Percentiles rank a stretch among this genome's conserved stretches.
phyloP scores from a whole-genome alignment of 2,329 filamentous ascomycete species.

The Phaeoacremonium minimum region DNA sequence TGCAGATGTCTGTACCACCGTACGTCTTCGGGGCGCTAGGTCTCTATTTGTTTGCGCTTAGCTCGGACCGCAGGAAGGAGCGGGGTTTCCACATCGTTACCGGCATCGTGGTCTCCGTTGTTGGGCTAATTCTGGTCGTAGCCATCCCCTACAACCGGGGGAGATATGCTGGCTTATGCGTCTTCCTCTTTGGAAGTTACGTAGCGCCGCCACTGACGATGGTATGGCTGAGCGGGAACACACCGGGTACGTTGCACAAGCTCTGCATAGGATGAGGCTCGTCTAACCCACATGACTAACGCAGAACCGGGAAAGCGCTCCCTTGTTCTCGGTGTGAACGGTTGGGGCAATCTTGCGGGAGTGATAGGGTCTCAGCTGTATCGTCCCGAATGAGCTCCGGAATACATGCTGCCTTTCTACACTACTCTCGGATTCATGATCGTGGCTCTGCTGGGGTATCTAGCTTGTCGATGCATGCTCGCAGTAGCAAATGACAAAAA shows the following conservation, averaged over 20 bases:
- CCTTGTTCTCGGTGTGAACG: slow-evolving; percentile 26
- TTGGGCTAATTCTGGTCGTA: slow-evolving; percentile 19
- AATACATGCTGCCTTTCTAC: slow-evolving; percentile 23
- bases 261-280: not conserved
- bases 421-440: slow-evolving; percentile 23
- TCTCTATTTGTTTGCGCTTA: slow-evolving; percentile 21
- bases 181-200: slow-evolving; percentile 24
- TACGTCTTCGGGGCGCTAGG: slow-evolving; percentile 22
- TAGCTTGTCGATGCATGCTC: slow-evolving; percentile 20
- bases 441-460: slow-evolving; percentile 22
- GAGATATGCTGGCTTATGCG: slow-evolving; percentile 22
- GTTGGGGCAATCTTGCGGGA: slow-evolving; percentile 26
- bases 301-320: slow-evolving; percentile 22
- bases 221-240: slow-evolving; percentile 27
- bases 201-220: slow-evolving; percentile 24
- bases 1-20: slow-evolving; percentile 27
- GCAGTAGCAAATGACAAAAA: slow-evolving; percentile 18
- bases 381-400: slow-evolving; percentile 21
- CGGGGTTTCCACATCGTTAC: slow-evolving; percentile 23
- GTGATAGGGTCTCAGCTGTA: slow-evolving; percentile 23
- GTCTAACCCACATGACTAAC: not conserved
- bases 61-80: slow-evolving; percentile 21
- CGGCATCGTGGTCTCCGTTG: slow-evolving; percentile 17
- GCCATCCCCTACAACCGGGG: slow-evolving; percentile 10
- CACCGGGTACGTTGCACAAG: slow-evolving; percentile 7